phyloP scores from a whole-genome alignment of 1,284 basidiomycete genomes.

The Malassezia sympodialis region DNA sequence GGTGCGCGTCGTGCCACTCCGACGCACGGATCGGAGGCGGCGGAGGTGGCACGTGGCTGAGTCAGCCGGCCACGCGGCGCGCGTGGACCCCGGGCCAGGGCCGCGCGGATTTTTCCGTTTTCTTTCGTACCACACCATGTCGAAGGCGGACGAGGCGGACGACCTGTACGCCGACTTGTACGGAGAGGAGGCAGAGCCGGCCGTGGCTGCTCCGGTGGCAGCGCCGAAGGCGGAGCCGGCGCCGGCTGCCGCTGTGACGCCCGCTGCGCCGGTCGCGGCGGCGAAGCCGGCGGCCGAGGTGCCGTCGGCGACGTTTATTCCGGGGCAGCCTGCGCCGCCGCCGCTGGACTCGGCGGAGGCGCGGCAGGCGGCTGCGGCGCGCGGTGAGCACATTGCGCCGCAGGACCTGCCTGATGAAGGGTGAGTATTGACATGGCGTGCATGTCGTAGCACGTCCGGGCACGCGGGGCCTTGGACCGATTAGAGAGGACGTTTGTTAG shows the following conservation, averaged over 20 bases:
- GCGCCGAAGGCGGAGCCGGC: constrained; percentile 2
- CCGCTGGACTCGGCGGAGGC: constrained; percentile 9
- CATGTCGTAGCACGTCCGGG: constrained; percentile 9
- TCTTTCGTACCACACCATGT: constrained; percentile 6
- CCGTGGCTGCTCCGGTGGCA: not conserved
- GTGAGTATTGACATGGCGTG: constrained; percentile 12
- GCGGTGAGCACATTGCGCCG: constrained; percentile 18
- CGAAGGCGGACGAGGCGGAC: constrained; percentile 17
- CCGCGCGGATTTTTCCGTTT: not conserved
- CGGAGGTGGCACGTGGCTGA: not conserved
- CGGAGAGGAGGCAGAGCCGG: constrained; percentile 13
- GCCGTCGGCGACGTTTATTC: constrained; percentile 10
- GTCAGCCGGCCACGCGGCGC: not conserved
- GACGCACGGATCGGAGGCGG: not conserved
- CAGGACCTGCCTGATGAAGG: constrained; percentile 20
- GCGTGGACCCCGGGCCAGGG: not conserved
- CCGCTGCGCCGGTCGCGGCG: not conserved
- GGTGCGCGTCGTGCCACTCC: not conserved
- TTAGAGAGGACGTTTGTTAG: constrained; percentile 4
- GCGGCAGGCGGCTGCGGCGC: constrained; percentile 12
- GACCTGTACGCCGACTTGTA: constrained; percentile 19
- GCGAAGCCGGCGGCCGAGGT: not conserved
- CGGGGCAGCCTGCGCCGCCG: constrained; percentile 3
- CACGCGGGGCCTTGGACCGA: not conserved
- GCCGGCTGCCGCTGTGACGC: not conserved